These are phyloP conservation scores for Verticillium tricorpus DNA, from an alignment of 2,329 filamentous ascomycete species.

Conservation along the genomic window DNA sequence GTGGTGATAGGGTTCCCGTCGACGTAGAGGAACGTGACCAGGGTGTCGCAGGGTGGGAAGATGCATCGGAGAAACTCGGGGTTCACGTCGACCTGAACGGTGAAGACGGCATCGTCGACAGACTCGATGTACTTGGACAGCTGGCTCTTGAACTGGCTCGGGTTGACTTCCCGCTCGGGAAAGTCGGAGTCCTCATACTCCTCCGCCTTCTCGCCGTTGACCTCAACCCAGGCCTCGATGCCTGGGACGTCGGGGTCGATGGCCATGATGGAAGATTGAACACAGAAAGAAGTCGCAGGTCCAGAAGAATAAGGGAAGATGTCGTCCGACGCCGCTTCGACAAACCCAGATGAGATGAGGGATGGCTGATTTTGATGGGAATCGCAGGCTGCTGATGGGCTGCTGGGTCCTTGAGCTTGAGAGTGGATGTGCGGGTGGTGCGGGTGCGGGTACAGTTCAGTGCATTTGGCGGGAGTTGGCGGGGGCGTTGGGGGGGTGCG, in stretches of 20 bases:
- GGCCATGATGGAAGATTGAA: slow-evolving; percentile 13
- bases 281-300: too few species aligned
- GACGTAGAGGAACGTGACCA: slow-evolving; percentile 12
- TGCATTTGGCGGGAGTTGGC: too few species aligned
- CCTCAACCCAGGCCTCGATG: slow-evolving; percentile 16
- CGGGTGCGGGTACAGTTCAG: too few species aligned
- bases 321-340: too few species aligned
- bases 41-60: neutral
- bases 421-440: too few species aligned
- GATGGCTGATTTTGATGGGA: too few species aligned
- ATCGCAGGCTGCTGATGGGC: too few species aligned
- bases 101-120: slow-evolving; percentile 13
- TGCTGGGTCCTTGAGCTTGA: too few species aligned
- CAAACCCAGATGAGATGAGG: too few species aligned
- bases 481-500: too few species aligned
- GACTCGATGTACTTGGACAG: slow-evolving; percentile 15
- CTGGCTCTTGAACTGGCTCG: neutral
- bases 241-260: slow-evolving; percentile 16
- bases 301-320: too few species aligned
- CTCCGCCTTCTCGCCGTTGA: slow-evolving; percentile 11
- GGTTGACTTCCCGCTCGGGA: neutral
- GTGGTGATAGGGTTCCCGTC: slow-evolving; percentile 12
- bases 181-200: slow-evolving; percentile 16
- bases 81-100: slow-evolving; percentile 2
- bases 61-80: neutral